Evolutionary conservation across 1,284 basidiomycete species (phyloP), one percentile per base, ranked within the genome.

Genomic region (Microbotryum lychnidis-dioicae): DNA sequence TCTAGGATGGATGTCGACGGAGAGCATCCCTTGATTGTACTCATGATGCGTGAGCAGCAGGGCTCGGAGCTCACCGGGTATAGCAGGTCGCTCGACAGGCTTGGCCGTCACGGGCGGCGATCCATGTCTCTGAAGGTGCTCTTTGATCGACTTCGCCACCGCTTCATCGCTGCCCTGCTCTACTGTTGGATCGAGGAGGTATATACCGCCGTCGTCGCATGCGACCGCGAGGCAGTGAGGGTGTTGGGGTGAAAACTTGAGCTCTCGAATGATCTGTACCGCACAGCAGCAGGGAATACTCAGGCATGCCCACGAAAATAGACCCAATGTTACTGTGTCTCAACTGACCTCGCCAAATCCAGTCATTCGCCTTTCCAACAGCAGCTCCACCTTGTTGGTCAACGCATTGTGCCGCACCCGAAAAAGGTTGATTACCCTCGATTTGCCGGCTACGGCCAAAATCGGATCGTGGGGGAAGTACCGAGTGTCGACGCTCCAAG

Each of bases 221-320:
- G 64, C 67, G 0, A 73, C 70, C 4, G 72, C 70, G 54, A 76
- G 59, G 50, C 75, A 71, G 56, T 76, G 73, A 3, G 74, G 73
- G 29, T 63, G 50, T 6, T 50, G 50, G 8, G 69, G 68, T 20
- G 68, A 70, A 50, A 72, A 69, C 2, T 54, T 21, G 12, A 74
- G 55, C n/a, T 55, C 56, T 18, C 63, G 54, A 57, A 75, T 71
- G 2, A 62, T 57, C 71, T 74, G 61, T 6, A 27, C 1, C 12
- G 4, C n/a, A 18, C 4, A 53, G 2, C 1, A 31, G 8, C n/a
- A 23, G 47, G 31, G 23, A n/a, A 37, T 10, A 21, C 23, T 25
- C 4, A 20, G 25, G 4, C 6, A 25, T 8, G 25, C 21, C 12
- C 9, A 4, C 4, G 3, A 12, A 16, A n/a, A 16, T 18, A 31